These are phyloP conservation scores for Venturiaceae sp. DNA, from an alignment of 2,329 filamentous ascomycete genomes.

Conservation along the genomic window DNA sequence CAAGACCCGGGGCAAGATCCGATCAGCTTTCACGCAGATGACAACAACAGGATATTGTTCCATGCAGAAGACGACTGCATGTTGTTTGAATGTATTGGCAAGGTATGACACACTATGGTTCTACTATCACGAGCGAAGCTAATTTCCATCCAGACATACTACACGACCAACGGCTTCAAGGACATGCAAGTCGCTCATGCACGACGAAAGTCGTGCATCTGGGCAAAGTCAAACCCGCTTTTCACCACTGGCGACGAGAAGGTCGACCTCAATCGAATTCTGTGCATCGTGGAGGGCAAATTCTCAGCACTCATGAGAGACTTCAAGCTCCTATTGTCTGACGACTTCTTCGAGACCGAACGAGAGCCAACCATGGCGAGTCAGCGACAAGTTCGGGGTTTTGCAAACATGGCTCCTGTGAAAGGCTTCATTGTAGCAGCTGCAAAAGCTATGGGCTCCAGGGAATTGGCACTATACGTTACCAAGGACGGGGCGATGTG, in stretches of 20 bases:
- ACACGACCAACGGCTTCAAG: slow-evolving; percentile 81
- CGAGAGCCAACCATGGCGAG: slow-evolving; percentile 68
- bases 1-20: slow-evolving; percentile 45
- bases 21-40: slow-evolving; percentile 71
- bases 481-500: slow-evolving; percentile 74
- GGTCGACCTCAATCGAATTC: slow-evolving; percentile 57
- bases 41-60: slow-evolving; percentile 79
- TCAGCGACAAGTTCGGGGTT: slow-evolving; percentile 64
- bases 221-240: slow-evolving; percentile 67
- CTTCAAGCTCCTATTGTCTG: slow-evolving; percentile 70
- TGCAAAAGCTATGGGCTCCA: slow-evolving; percentile 66
- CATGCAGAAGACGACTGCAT: slow-evolving; percentile 39
- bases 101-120: slow-evolving; percentile 54
- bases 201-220: slow-evolving; percentile 69
- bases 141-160: slow-evolving; percentile 37
- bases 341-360: slow-evolving; percentile 59
- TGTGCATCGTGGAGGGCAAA: slow-evolving; percentile 71
- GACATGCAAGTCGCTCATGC: slow-evolving; percentile 52
- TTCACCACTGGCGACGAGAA: slow-evolving; percentile 62
- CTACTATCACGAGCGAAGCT: not conserved
- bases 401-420: slow-evolving; percentile 72
- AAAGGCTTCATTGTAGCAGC: slow-evolving; percentile 84
- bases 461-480: slow-evolving; percentile 87
- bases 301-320: slow-evolving; percentile 63
- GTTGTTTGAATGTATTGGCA: slow-evolving; percentile 27